phyloP scores from a whole-genome alignment of 2,329 filamentous ascomycete species.

The Fusarium brevicatenulatum region DNA sequence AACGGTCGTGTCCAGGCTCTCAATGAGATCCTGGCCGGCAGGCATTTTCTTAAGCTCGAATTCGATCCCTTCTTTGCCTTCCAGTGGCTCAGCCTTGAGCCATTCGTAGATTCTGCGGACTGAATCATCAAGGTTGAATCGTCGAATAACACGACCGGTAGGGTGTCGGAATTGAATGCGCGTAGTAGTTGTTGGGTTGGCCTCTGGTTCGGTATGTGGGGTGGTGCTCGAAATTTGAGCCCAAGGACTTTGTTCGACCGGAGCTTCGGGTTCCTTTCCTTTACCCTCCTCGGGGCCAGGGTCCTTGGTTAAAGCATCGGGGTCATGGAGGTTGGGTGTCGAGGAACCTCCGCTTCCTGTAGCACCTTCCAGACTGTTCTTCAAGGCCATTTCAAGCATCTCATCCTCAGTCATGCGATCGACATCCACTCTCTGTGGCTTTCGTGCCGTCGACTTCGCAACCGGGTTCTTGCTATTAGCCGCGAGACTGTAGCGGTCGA shows the following conservation, averaged over 20 bases:
- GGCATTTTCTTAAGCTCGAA: constrained; percentile 91
- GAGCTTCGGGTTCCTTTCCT: constrained; percentile 59
- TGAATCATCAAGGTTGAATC: constrained; percentile 80
- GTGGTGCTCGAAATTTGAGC: constrained; percentile 74
- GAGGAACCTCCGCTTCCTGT: constrained; percentile 49
- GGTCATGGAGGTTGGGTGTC: constrained; percentile 74
- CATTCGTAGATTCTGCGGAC: constrained; percentile 93
- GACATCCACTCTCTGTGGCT: constrained; percentile 76
- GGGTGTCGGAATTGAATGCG: constrained; percentile 93
- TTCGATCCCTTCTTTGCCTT: constrained; percentile 78
- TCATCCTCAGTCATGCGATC: constrained; percentile 96
- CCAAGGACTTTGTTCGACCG: constrained; percentile 62
- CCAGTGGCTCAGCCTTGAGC: constrained; percentile 88
- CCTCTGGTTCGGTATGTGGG: constrained; percentile 81
- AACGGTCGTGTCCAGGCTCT: constrained; percentile 77
- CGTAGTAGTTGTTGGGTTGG: constrained; percentile 77
- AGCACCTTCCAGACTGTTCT: constrained; percentile 79
- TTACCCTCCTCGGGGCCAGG: constrained; percentile 61
- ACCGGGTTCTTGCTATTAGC: constrained; percentile 93
- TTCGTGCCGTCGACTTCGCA: constrained; percentile 71
- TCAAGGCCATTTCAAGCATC: constrained; percentile 92
- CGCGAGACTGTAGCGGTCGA: constrained; percentile 95
- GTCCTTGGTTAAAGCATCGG: constrained; percentile 85
- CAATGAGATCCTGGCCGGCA: constrained; percentile 82
- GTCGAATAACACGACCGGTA: constrained; percentile 83